phyloP scores from a whole-genome alignment of 2,329 filamentous ascomycete species.

The Thielaviopsis populi region DNA sequence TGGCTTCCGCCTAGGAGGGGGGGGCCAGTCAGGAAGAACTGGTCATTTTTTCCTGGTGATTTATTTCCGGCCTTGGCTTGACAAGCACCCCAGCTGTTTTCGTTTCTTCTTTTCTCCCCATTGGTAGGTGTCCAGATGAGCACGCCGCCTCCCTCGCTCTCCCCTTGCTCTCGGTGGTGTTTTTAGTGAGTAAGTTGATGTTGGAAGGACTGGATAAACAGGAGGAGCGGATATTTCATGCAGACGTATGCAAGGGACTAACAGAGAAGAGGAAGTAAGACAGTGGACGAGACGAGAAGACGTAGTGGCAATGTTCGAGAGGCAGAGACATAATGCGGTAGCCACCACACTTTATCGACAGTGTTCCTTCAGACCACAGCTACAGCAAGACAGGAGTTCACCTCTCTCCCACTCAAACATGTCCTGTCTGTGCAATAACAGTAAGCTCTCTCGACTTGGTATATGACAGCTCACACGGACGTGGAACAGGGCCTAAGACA shows the following conservation, averaged over 20 bases:
- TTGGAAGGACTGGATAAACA: slow-evolving; percentile 5
- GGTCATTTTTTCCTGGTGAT: neutral
- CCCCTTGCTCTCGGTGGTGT: neutral
- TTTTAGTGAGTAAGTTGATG: neutral
- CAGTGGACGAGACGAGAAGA: neutral
- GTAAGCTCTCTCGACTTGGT: neutral
- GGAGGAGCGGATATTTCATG: neutral
- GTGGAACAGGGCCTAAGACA: neutral
- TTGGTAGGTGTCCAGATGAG: neutral
- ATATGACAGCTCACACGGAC: slow-evolving; percentile 4
- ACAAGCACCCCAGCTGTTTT: neutral
- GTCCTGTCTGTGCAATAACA: neutral
- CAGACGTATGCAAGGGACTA: neutral
- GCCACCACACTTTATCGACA: neutral
- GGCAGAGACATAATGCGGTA: neutral
- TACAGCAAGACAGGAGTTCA: too few relatives aligned
- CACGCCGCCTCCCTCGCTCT: neutral
- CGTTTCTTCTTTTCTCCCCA: neutral
- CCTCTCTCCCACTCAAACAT: neutral
- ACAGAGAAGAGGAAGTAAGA: neutral
- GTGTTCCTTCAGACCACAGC: too few relatives aligned
- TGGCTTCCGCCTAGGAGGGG: neutral
- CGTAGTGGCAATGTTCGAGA: neutral
- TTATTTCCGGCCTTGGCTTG: neutral
- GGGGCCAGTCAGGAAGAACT: neutral